Evolutionary conservation across 495 filamentous ascomycete genomes (phyloP).

Genomic region (Penicillium subrubescens): DNA sequence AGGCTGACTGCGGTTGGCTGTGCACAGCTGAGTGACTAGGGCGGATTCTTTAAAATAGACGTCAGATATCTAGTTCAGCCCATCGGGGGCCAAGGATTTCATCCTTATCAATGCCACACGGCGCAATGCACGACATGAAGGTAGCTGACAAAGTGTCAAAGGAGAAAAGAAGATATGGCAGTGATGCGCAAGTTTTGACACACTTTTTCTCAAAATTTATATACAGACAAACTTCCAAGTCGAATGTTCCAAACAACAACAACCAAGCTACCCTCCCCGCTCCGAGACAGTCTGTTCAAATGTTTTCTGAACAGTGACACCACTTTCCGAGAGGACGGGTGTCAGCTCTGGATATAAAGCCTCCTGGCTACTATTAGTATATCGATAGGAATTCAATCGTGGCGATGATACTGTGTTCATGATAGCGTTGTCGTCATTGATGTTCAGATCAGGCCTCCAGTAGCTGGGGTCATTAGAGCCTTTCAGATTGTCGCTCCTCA

Average conservation of each 20-base stretch:
- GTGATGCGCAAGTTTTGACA: too few species aligned
- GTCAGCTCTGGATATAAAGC: constrained; percentile 11
- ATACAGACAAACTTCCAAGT: neutral
- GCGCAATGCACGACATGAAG: neutral
- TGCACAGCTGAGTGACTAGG: neutral
- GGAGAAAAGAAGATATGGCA: too few species aligned
- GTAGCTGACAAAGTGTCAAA: neutral
- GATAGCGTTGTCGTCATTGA: neutral
- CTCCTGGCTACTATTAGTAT: constrained; percentile 13
- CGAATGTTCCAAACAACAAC: neutral
- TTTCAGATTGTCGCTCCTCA: constrained; percentile 1
- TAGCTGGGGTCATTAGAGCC: constrained; percentile 5
- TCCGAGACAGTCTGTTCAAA: constrained; percentile 7
- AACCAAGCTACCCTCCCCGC: neutral
- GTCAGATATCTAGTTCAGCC: neutral
- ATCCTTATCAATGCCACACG: neutral
- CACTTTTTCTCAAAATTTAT: neutral
- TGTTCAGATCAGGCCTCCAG: constrained; percentile 16
- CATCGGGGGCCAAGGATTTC: neutral
- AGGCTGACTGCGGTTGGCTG: constrained; percentile 30
- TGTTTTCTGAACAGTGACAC: constrained; percentile 13
- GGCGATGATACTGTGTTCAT: constrained; percentile 3
- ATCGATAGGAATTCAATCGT: neutral
- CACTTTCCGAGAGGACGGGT: neutral
- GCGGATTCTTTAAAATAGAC: neutral